Conservation (phyloP, 2,329 filamentous ascomycete genomes). For the Reticulascus tulasneorum region DNA sequence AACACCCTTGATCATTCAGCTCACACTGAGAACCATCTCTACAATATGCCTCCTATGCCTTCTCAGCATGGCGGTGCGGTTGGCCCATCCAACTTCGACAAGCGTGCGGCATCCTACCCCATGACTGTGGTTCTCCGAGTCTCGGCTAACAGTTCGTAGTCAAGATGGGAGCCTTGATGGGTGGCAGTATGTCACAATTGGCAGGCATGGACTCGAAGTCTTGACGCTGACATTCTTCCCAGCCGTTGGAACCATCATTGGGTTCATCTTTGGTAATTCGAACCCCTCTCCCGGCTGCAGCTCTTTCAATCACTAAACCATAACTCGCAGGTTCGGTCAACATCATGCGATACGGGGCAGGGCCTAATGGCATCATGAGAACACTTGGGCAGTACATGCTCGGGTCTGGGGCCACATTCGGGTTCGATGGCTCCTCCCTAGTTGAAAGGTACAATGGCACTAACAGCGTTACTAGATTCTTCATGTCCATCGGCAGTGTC, state of each 20-base stretch:
- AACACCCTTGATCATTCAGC: too few relatives aligned
- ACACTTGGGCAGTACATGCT: slow-evolving; percentile 97
- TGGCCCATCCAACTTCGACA: slow-evolving; percentile 52
- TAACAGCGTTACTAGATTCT: slow-evolving; percentile 58
- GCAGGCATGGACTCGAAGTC: background rate
- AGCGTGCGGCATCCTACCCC: slow-evolving; percentile 37
- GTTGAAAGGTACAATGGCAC: background rate
- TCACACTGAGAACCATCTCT: too few relatives aligned
- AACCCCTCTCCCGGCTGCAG: slow-evolving; percentile 1
- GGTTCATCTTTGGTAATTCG: slow-evolving; percentile 86
- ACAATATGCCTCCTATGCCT: slow-evolving; percentile 38
- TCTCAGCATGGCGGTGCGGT: slow-evolving; percentile 30
- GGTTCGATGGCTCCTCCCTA: slow-evolving; percentile 50
- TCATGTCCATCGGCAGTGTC: slow-evolving; percentile 98
- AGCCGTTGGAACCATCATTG: slow-evolving; percentile 96
- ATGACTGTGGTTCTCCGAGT: background rate
- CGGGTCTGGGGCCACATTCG: slow-evolving; percentile 91
- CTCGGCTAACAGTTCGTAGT: slow-evolving; percentile 48
- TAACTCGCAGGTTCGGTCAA: slow-evolving; percentile 70
- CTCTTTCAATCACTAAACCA: background rate
- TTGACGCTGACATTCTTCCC: slow-evolving; percentile 26
- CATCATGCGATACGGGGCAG: slow-evolving; percentile 92
- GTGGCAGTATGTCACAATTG: slow-evolving; percentile 69
- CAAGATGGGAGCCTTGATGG: slow-evolving; percentile 99
- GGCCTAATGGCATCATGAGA: slow-evolving; percentile 87